Conservation (phyloP, 305 asterid genomes). For the Solanum aculeatissimum region DNA sequence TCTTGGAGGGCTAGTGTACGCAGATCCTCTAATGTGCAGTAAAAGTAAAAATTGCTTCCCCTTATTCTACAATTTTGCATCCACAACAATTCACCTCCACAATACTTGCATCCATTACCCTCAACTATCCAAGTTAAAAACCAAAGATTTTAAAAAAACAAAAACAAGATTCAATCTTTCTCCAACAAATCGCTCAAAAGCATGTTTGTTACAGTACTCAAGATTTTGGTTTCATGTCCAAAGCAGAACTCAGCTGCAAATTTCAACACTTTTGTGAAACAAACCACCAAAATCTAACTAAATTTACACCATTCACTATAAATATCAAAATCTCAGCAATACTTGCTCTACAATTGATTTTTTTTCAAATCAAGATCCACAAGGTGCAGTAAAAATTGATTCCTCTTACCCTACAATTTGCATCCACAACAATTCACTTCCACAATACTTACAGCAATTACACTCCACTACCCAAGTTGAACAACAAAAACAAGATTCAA, state of each 20-base stretch:
- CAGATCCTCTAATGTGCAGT: not conserved
- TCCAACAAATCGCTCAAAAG: not conserved
- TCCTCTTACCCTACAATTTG: not conserved
- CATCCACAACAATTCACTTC: not conserved
- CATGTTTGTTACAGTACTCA: not conserved
- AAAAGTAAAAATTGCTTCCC: not conserved
- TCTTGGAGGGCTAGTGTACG: rapidly evolving
- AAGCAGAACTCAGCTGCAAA: not conserved
- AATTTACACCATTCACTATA: not conserved
- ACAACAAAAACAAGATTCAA: not conserved
- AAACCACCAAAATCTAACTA: not conserved
- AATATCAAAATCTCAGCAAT: not conserved
- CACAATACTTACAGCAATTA: not conserved
- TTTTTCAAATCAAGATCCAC: not conserved
- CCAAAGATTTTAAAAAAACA: not conserved
- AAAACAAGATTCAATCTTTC: not conserved
- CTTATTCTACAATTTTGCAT: not conserved
- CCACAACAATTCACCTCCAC: not conserved
- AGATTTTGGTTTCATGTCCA: not conserved
- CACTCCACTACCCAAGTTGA: not conserved
- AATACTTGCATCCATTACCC: not conserved
- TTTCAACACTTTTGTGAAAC: not conserved
- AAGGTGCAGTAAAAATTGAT: not conserved
- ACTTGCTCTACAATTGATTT: not conserved
- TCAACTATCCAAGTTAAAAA: not conserved